Percentiles rank a stretch among this genome's conserved stretches.
Conservation (phyloP, 192 early-diverging fungal genomes). For the Coemansia sp. region DNA sequence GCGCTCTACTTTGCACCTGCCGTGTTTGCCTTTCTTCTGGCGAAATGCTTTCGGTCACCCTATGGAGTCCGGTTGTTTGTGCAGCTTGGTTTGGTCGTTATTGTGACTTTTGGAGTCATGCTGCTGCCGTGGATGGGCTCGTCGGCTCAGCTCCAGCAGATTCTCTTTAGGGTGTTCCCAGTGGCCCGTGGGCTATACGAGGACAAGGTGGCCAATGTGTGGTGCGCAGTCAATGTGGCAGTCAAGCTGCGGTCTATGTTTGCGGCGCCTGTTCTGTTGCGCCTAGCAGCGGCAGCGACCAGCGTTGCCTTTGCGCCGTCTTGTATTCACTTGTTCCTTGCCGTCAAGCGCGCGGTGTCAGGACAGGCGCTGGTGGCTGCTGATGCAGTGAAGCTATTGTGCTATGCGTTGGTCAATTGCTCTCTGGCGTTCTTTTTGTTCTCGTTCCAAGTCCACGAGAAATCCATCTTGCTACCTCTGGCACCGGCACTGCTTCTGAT, state of each 20-base stretch:
- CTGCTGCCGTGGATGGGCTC: constrained; percentile 71
- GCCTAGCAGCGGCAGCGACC: constrained; percentile 68
- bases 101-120: constrained; percentile 64
- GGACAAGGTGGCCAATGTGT: constrained; percentile 98
- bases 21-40: constrained; percentile 86
- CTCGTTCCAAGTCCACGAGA: constrained; percentile 98
- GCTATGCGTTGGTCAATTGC: constrained; percentile 71
- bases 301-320: constrained; percentile 72
- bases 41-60: constrained; percentile 58
- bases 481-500: constrained; percentile 75
- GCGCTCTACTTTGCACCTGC: constrained; percentile 89
- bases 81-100: constrained; percentile 71
- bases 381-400: constrained; percentile 38
- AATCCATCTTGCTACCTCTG: constrained; percentile 86
- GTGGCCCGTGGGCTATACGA: constrained; percentile 93
- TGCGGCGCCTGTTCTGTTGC: constrained; percentile 58
- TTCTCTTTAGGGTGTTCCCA: constrained; percentile 84
- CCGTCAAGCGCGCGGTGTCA: constrained; percentile 38
- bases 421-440: constrained; percentile 93
- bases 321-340: constrained; percentile 61
- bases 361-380: background rate
- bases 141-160: constrained; percentile 65
- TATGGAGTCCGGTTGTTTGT: constrained; percentile 50
- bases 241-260: constrained; percentile 79
- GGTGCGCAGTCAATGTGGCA: constrained; percentile 87